Conservation (phyloP, 345 rosid genomes). For the Lepidium aucheri region DNA sequence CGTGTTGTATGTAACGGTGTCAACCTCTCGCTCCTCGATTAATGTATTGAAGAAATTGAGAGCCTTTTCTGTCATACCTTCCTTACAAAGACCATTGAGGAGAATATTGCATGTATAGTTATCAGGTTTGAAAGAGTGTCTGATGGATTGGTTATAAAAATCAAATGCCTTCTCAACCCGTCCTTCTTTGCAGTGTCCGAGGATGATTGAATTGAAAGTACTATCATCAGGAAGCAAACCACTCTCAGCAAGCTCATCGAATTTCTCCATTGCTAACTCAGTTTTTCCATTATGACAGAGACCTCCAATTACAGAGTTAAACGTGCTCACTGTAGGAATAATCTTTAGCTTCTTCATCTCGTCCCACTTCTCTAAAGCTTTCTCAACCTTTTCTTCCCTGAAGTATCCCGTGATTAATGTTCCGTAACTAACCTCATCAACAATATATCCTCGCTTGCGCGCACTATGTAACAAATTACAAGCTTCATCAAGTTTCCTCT, state of each 20-base stretch:
- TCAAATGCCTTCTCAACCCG: constrained; percentile 73
- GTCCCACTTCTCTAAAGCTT: constrained; percentile 62
- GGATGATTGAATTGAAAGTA: constrained; percentile 63
- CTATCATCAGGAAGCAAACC: constrained; percentile 60
- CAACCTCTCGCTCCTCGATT: constrained; percentile 49
- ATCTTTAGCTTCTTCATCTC: constrained; percentile 73
- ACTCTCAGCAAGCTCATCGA: constrained; percentile 57
- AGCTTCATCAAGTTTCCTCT: constrained; percentile 57
- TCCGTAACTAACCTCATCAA: constrained; percentile 75
- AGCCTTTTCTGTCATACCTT: constrained; percentile 74
- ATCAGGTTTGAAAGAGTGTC: constrained; percentile 65
- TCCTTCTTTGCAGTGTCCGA: constrained; percentile 63
- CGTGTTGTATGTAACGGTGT: constrained; percentile 70
- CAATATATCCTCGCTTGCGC: constrained; percentile 51
- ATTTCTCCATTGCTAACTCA: constrained; percentile 52
- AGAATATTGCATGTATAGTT: constrained; percentile 62
- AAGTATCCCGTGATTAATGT: constrained; percentile 65
- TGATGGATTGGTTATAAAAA: constrained; percentile 61
- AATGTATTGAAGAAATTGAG: constrained; percentile 65
- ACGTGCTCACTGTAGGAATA: constrained; percentile 52
- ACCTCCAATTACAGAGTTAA: constrained; percentile 63
- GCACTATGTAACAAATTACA: constrained; percentile 45
- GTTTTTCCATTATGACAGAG: constrained; percentile 58
- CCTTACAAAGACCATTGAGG: constrained; percentile 64
- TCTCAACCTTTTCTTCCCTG: constrained; percentile 38